A percentile compares a stretch with the other conserved stretches of the same genome.
Conservation (phyloP, 2,329 filamentous ascomycete species). For the Helotiales sp. region DNA sequence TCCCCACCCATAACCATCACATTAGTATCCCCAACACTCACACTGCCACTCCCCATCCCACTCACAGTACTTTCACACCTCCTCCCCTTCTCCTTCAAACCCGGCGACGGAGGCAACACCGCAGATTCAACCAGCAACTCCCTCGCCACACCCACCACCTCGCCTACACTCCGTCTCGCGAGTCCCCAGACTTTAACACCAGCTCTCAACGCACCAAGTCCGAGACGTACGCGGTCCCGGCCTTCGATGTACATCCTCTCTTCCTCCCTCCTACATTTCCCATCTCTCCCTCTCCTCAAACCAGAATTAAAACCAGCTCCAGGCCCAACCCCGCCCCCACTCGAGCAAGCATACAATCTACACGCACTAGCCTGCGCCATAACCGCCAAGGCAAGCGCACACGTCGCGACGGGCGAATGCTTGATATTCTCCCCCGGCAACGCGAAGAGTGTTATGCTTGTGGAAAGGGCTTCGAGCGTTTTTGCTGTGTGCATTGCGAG, state of each 20-base stretch:
- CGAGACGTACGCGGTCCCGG: slow-evolving; percentile 61
- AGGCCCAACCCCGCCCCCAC: neutral
- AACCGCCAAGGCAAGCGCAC: slow-evolving; percentile 58
- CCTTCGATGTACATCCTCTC: slow-evolving; percentile 31
- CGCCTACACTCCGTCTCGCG: slow-evolving; percentile 57
- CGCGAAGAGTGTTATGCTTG: slow-evolving; percentile 58
- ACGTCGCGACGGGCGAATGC: slow-evolving; percentile 63
- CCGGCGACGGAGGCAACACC: no score
- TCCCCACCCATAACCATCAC: no score
- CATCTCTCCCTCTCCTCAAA: neutral
- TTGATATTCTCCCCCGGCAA: slow-evolving; percentile 58
- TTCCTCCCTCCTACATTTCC: slow-evolving; percentile 27
- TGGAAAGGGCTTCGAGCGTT: slow-evolving; percentile 61
- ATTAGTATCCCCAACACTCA: no score
- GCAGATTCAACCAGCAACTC: no score
- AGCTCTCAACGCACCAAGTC: slow-evolving; percentile 61
- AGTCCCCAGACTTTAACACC: slow-evolving; percentile 61
- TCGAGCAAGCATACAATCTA: slow-evolving; percentile 43
- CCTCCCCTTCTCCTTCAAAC: no score
- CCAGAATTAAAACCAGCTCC: neutral
- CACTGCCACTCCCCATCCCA: no score
- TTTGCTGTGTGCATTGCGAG: slow-evolving; percentile 61
- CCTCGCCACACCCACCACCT: slow-evolving; percentile 61
- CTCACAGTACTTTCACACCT: no score
- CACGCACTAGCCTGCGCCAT: slow-evolving; percentile 62